Evolutionary conservation across 208 protist genomes (phyloP), one percentile per base, ranked within the genome.

Genomic region (Chromosphaera perkinsii): DNA sequence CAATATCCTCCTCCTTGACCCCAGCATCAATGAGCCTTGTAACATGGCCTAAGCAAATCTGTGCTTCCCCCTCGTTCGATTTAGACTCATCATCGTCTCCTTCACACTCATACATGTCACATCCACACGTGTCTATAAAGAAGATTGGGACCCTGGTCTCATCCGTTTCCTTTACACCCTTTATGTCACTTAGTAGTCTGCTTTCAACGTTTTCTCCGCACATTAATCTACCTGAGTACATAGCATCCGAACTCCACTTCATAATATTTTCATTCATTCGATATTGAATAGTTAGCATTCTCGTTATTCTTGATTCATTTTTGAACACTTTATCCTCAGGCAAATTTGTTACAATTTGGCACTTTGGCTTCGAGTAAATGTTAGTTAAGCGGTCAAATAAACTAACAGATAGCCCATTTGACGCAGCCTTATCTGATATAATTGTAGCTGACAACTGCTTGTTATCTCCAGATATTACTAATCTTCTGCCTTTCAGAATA

Each of bases 401-500:
- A 43, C 76, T 72, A 2, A 49, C 7, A n/a, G 22, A 60, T 4
- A 81, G 31, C 14, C 73, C 67, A 10, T n/a, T 32, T 7, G 1
- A 35, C 37, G 36, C 43, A 3, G 73, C 76, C n/a, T 51, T 35
- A 24, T 0, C 9, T 7, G 22, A 60, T 3, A 71, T 36, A 17
- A 84, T 48, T 3, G 79, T 84, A 17, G 79, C 76, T 40, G 79
- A 76, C 14, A 84, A 68, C 57, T 84, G 79, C 3, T 43, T 51
- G 4, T 56, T 62, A 64, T 84, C 79, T 39, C 76, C 76, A 0
- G 71, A 48, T 39, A 81, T 55, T 24, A 76, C 31, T 14, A 76
- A 27, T 2, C 56, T 37, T 4, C 32, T 31, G 1, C 69, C 71
- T 17, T 22, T n/a, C n/a, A 75, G 32, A 1, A 73, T 4, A 3